These are phyloP conservation scores for Aureobasidium sp. DNA, from an alignment of 2,329 filamentous ascomycete genomes.

Conservation along the genomic window DNA sequence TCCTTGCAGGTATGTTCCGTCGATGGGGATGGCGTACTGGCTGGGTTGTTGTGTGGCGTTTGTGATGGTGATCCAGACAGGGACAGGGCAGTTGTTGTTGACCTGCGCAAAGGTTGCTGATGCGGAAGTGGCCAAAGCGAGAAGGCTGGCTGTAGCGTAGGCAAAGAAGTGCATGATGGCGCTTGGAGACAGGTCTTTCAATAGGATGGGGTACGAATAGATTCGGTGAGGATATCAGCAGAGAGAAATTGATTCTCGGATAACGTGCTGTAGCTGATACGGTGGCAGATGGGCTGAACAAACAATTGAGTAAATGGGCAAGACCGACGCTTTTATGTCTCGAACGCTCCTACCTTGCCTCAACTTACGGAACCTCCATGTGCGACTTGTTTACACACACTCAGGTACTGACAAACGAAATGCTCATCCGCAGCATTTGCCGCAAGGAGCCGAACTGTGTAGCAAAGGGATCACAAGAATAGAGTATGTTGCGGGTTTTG, in stretches of 20 bases:
- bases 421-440: not conserved
- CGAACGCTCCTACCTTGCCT: not conserved
- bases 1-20: constrained; percentile 16
- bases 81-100: constrained; percentile 21
- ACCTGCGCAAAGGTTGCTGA: constrained; percentile 16
- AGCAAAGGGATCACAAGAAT: not conserved
- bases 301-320: not conserved
- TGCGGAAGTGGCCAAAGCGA: constrained; percentile 14
- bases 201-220: not conserved
- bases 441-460: constrained; percentile 7
- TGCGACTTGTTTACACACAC: not conserved
- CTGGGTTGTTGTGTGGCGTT: constrained; percentile 16
- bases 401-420: not conserved
- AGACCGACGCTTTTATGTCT: not conserved
- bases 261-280: not conserved
- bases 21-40: constrained; percentile 15
- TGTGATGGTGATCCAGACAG: constrained; percentile 21
- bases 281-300: not conserved
- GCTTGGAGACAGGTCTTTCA: not conserved
- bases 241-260: not conserved
- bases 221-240: not conserved
- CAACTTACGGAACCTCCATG: not conserved
- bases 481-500: not conserved
- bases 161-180: constrained; percentile 18
- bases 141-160: constrained; percentile 11